A percentile compares a stretch with the other conserved stretches of the same genome.
Evolutionary conservation across 345 rosid species (phyloP).

Genomic region (Conringia planisiliqua): DNA sequence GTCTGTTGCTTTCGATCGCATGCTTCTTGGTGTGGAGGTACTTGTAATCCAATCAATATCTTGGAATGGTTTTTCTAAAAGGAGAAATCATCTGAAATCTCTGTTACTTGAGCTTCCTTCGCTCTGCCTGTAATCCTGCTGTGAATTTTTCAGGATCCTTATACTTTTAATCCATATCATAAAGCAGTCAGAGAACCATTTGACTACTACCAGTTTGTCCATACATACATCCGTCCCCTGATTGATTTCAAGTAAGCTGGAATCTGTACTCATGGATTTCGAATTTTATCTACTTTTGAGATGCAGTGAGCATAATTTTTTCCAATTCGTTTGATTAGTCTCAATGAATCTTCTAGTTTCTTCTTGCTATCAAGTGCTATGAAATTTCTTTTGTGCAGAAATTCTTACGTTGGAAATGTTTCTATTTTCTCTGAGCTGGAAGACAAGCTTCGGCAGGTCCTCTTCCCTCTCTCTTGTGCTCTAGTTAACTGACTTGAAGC

Average conservation of each 20-base stretch:
- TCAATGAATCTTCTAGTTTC: neutral
- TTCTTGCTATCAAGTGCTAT: neutral
- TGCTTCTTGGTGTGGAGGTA: constrained; percentile 86
- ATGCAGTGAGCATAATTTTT: neutral
- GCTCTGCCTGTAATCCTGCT: neutral
- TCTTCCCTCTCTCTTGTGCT: constrained; percentile 11
- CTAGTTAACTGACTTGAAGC: neutral
- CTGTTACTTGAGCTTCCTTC: constrained; percentile 2
- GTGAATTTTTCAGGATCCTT: constrained; percentile 66
- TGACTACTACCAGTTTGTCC: constrained; percentile 93
- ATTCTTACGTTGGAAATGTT: constrained; percentile 77
- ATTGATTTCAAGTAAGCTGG: constrained; percentile 75
- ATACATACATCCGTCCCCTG: constrained; percentile 83
- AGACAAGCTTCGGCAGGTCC: constrained; percentile 71
- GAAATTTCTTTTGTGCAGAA: constrained; percentile 35
- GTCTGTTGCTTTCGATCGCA: constrained; percentile 72
- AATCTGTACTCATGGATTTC: neutral
- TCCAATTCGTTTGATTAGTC: neutral
- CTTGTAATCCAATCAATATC: constrained; percentile 11
- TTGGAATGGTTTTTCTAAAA: neutral
- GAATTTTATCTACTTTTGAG: neutral
- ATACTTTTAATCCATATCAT: constrained; percentile 72
- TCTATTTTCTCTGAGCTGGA: constrained; percentile 67
- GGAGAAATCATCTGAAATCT: constrained; percentile 5
- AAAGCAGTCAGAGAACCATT: constrained; percentile 86